Evolutionary conservation across 768 basidiomycete species (phyloP).

Genomic region (Terana coerulea): DNA sequence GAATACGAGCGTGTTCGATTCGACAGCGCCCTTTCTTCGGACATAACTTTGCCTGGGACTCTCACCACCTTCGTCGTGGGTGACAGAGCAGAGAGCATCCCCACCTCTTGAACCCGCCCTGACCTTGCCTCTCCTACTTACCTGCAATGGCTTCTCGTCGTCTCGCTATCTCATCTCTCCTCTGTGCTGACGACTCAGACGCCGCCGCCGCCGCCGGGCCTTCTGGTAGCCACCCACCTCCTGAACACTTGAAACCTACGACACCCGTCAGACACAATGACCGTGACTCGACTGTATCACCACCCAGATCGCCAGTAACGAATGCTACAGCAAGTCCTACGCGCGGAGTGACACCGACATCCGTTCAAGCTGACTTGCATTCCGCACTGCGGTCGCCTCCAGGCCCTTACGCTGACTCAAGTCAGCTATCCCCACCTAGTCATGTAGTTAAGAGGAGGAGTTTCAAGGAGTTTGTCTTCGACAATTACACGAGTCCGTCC

Average conservation of each 20-base stretch:
- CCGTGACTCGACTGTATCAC: not conserved
- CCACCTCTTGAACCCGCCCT: not conserved
- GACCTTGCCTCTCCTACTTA: not conserved
- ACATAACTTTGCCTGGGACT: slow-evolving; percentile 3
- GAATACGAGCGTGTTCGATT: not conserved
- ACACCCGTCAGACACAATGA: too few relatives aligned
- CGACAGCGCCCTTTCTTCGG: slow-evolving; percentile 4
- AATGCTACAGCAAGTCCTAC: not conserved
- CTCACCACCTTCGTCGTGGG: not conserved
- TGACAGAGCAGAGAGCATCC: not conserved
- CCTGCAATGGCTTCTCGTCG: slow-evolving; percentile 58
- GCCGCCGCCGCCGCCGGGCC: slow-evolving; percentile 5
- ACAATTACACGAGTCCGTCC: not conserved
- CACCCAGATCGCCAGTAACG: not conserved
- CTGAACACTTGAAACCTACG: not conserved
- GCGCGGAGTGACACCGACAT: slow-evolving; percentile 15
- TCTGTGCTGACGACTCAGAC: slow-evolving; percentile 49
- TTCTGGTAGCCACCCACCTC: slow-evolving; percentile 3
- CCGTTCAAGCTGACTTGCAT: slow-evolving; percentile 16
- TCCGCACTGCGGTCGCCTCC: slow-evolving; percentile 10
- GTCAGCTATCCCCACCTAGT: not conserved
- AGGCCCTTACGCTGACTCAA: not conserved
- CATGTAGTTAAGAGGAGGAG: slow-evolving; percentile 2
- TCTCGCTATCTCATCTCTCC: slow-evolving; percentile 73
- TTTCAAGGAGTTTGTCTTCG: slow-evolving; percentile 10